A percentile compares a stretch with the other conserved stretches of the same genome.
Conservation (phyloP, 1,139 yeast genomes). For the Kodamaea arcana region DNA sequence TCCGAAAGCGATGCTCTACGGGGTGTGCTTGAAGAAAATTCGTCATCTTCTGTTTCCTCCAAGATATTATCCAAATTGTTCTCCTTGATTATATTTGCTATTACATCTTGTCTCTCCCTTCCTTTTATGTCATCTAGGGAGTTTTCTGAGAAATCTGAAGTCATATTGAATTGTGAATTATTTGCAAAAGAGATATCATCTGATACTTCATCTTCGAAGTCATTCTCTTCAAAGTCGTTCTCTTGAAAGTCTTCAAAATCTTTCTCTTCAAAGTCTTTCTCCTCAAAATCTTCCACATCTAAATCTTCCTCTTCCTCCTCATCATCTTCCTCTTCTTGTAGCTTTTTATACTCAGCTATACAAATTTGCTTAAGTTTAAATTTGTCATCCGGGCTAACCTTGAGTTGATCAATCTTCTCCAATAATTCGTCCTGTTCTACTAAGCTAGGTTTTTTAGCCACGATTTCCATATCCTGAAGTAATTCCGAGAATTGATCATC, state of each 20-base stretch:
- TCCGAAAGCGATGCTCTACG: constrained; percentile 13
- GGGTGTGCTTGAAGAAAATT: constrained; percentile 7
- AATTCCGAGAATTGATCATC: constrained; percentile 40
- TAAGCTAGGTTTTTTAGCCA: constrained; percentile 5
- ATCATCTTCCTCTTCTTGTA: constrained; percentile 6
- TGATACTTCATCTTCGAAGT: neutral
- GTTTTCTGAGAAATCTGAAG: constrained; percentile 9
- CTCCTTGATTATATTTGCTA: constrained; percentile 14
- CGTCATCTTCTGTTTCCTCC: neutral
- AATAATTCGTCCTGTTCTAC: constrained; percentile 21
- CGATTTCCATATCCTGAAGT: constrained; percentile 49
- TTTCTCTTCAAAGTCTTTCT: neutral
- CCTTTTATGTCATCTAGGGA: constrained; percentile 8
- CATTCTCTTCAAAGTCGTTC: no score
- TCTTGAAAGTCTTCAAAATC: neutral
- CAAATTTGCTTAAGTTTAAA: constrained; percentile 35
- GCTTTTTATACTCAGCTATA: constrained; percentile 14
- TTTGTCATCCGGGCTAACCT: constrained; percentile 50
- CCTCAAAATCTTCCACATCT: neutral
- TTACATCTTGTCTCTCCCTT: constrained; percentile 9
- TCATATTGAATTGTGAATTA: constrained; percentile 3
- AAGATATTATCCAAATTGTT: constrained; percentile 10
- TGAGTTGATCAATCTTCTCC: constrained; percentile 28
- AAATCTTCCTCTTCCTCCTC: constrained; percentile 2
- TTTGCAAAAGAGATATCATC: neutral